Evolutionary conservation across 441 rosid species (phyloP).

Genomic region (Populus hybrid): DNA sequence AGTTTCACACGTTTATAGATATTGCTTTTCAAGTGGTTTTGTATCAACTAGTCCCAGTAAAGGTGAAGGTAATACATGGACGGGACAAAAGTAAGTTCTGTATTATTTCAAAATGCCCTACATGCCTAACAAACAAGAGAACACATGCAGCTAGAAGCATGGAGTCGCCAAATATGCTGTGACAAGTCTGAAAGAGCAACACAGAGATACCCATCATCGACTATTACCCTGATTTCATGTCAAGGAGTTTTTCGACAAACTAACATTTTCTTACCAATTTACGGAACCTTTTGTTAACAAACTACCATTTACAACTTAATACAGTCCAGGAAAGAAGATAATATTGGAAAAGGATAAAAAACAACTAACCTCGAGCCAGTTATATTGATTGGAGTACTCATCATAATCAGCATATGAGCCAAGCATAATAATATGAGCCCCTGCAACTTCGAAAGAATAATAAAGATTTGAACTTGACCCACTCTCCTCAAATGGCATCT

Average conservation of each 20-base stretch:
- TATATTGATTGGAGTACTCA: slow-evolving; percentile 65
- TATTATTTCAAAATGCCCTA: background rate
- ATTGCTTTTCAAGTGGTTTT: background rate
- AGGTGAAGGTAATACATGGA: background rate
- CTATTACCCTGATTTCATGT: background rate
- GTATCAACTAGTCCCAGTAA: background rate
- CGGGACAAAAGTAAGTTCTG: background rate
- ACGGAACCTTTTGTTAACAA: background rate
- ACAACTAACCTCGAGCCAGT: slow-evolving; percentile 70
- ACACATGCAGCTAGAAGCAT: background rate
- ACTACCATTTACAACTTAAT: background rate
- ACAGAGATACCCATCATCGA: background rate
- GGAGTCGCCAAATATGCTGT: background rate
- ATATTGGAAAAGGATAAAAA: background rate
- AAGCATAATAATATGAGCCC: slow-evolving; percentile 81
- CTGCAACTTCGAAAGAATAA: slow-evolving; percentile 88
- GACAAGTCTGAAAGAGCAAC: background rate
- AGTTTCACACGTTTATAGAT: background rate
- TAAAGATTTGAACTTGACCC: slow-evolving; percentile 88
- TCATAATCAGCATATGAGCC: slow-evolving; percentile 80
- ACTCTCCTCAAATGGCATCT: slow-evolving; percentile 91
- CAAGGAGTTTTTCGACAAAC: background rate
- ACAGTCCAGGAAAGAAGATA: background rate
- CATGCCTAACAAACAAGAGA: background rate
- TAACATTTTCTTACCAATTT: background rate